Conservation (phyloP, 1,139 yeast species). For the Kodamaea suecica region DNA sequence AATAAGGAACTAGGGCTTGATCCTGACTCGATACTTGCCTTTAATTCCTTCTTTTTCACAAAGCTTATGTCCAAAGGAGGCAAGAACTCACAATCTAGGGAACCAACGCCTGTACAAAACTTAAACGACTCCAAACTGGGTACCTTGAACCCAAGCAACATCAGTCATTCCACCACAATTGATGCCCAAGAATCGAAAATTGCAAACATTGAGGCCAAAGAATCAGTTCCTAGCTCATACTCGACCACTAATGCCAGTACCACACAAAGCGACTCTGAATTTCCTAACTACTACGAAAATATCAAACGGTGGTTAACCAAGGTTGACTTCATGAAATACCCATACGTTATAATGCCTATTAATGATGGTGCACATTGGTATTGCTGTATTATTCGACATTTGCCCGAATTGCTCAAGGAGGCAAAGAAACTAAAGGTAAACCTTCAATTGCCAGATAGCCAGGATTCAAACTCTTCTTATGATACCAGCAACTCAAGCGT, state of each 20-base stretch:
- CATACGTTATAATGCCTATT: slow-evolving; percentile 74
- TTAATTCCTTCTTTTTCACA: slow-evolving; percentile 83
- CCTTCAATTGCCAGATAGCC: slow-evolving; percentile 12
- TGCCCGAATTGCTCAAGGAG: slow-evolving; percentile 31
- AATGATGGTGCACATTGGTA: slow-evolving; percentile 88
- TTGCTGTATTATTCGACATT: slow-evolving; percentile 61
- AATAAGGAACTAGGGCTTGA: slow-evolving; percentile 14
- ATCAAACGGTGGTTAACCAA: slow-evolving; percentile 80
- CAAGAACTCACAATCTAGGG: background rate
- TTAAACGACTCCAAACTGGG: background rate
- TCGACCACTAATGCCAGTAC: too few relatives aligned
- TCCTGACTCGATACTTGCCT: slow-evolving; percentile 48
- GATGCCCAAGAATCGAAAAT: background rate
- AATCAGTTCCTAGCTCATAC: too few relatives aligned
- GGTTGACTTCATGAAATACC: slow-evolving; percentile 58
- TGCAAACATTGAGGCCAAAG: slow-evolving; percentile 1
- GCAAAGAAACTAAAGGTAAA: slow-evolving; percentile 11
- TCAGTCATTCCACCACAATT: too few relatives aligned
- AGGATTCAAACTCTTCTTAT: slow-evolving; percentile 7
- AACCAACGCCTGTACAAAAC: background rate
- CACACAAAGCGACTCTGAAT: too few relatives aligned
- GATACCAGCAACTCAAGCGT: slow-evolving; percentile 1
- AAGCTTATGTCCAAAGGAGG: slow-evolving; percentile 44
- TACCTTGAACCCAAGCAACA: too few relatives aligned
- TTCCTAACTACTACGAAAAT: slow-evolving; percentile 51